phyloP scores from a whole-genome alignment of 202 grass and related monocot genomes.

The Schoenoplectus triqueter region DNA sequence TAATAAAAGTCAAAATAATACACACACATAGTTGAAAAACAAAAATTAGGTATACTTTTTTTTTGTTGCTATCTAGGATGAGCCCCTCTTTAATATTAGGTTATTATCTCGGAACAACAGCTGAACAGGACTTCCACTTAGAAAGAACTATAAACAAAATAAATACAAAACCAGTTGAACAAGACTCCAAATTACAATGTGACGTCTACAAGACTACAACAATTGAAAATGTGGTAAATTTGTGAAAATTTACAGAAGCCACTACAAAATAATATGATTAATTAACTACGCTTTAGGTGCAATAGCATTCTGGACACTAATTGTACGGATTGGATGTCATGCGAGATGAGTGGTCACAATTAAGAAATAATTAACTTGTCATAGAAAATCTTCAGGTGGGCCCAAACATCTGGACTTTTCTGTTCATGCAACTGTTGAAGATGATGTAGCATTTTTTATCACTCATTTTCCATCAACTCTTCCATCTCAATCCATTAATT shows the following conservation, averaged over 20 bases:
- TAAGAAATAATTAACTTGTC: slow-evolving; percentile 22
- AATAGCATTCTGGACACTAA: background rate
- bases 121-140: background rate
- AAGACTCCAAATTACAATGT: background rate
- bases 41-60: background rate
- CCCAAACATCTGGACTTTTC: slow-evolving; percentile 29
- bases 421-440: background rate
- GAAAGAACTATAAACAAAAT: background rate
- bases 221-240: background rate
- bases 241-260: background rate
- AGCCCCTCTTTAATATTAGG: background rate
- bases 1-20: background rate
- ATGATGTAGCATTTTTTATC: slow-evolving; percentile 11
- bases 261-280: background rate
- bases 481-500: background rate
- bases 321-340: background rate
- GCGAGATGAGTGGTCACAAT: background rate
- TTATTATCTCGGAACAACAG: background rate
- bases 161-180: background rate
- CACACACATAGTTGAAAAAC: background rate
- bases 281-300: background rate
- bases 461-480: slow-evolving; percentile 34
- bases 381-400: slow-evolving; percentile 27
- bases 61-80: background rate
- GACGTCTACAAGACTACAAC: background rate